Base-by-base conservation (phyloP, 139 green algal genomes). In the Astrephomene gubernaculifera region DNA sequence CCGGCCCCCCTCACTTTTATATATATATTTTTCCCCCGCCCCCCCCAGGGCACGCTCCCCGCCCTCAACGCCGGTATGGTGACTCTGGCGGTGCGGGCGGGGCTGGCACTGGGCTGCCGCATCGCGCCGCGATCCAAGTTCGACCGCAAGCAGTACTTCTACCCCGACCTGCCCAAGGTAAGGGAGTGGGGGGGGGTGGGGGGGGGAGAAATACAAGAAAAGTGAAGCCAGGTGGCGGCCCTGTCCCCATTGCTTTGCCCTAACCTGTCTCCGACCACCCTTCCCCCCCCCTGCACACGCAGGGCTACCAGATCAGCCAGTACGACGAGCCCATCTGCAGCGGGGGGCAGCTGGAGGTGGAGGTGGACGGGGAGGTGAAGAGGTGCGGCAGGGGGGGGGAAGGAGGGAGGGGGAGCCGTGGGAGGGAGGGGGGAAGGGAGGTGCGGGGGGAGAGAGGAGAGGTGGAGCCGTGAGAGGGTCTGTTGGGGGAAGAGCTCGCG, bases 71-170 rank as follows among this genome's bases (percentile, higher is more conserved):
- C 65, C 4, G 94, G 93, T 45, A 89, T 94, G 22, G 93, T 98
- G 52, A 85, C 85, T 12, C 93, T 96, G 57, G 94, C 89, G 2
- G 79, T 98, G n/a, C 64, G 89, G 35, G 91, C 94, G 39, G 96
- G 97, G 5, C 84, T 99, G 35, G 97, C 97, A 17, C 92, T 99
- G 43, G 88, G 94, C 69, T 94, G 90, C 63, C 75, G 82, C 27
- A 94, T 99, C n/a, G 87, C 89, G 5, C 90, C 69, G 9, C n/a
- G 49, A 24, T 97, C 94, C 45, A 98, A 98, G 89, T 99, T 99
- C 93, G 97, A 99, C 92, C 92, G 97, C 79, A 99, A 99, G 92
- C 97, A 99, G 89, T 99, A 99, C 93, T 99, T 99, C 85, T 99
- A 99, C 81, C 89, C 88, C 31, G 97, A 99, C 90, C 88, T 99